Conservation (phyloP, 345 rosid genomes). For the Streptanthus diversifolius region DNA sequence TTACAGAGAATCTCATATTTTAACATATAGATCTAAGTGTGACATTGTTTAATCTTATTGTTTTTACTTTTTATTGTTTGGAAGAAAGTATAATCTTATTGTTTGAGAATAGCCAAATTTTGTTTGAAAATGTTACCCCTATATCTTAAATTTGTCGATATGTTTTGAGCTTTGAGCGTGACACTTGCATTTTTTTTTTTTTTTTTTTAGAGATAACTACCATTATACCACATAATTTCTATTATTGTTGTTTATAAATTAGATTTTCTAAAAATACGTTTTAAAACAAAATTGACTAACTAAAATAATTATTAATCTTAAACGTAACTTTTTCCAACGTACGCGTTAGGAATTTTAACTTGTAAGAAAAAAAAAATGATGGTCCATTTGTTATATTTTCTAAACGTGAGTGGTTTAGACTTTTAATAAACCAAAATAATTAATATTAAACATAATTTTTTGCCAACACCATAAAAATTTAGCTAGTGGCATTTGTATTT, state of each 20-base stretch:
- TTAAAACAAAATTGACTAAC: background rate
- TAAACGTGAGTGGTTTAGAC: background rate
- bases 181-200: too few species aligned
- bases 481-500: background rate
- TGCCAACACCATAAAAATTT: background rate
- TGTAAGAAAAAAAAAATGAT: background rate
- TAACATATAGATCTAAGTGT: conserved; percentile 29
- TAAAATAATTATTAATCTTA: background rate
- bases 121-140: background rate
- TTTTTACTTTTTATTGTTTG: too few species aligned
- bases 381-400: background rate
- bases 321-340: background rate
- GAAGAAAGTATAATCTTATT: conserved; percentile 9
- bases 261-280: background rate
- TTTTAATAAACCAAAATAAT: background rate
- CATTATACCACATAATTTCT: too few species aligned
- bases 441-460: background rate
- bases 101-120: conserved; percentile 10
- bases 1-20: conserved; percentile 24
- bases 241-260: background rate
- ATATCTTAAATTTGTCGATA: background rate
- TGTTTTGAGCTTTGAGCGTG: background rate
- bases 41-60: background rate
- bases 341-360: background rate
- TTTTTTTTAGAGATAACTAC: too few species aligned